Conservation (phyloP, 1,284 basidiomycete genomes). For the Trichosporon asahii region DNA sequence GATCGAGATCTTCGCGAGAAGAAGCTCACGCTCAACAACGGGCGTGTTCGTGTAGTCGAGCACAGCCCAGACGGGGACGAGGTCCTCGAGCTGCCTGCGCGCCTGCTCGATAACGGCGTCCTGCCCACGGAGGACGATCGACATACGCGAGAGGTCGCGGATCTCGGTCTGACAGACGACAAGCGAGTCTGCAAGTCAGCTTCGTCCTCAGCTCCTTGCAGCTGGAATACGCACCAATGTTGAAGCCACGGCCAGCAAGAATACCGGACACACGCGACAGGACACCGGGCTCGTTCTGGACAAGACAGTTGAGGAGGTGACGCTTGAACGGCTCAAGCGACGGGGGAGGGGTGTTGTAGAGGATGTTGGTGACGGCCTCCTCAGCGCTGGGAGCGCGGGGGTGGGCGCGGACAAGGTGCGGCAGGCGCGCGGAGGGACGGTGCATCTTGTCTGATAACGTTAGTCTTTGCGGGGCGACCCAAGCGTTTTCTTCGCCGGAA, state of each 20-base stretch:
- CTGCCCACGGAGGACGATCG: slow-evolving; percentile 92
- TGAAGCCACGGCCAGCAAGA: slow-evolving; percentile 94
- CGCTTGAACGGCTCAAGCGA: slow-evolving; percentile 91
- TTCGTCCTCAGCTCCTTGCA: no score
- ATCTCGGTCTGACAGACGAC: slow-evolving; percentile 99
- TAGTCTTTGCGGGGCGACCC: not conserved
- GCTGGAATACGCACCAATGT: slow-evolving; percentile 70
- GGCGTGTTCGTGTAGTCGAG: slow-evolving; percentile 90
- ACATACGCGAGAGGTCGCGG: slow-evolving; percentile 95
- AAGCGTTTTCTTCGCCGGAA: not conserved
- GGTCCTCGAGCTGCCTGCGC: slow-evolving; percentile 84
- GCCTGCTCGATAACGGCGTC: slow-evolving; percentile 98
- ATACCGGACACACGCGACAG: slow-evolving; percentile 96
- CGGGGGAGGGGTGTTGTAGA: slow-evolving; percentile 93
- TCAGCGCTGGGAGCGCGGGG: slow-evolving; percentile 63
- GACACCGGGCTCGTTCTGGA: slow-evolving; percentile 99
- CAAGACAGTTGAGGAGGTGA: slow-evolving; percentile 97
- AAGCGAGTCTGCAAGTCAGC: slow-evolving; percentile 68
- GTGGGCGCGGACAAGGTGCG: slow-evolving; percentile 38
- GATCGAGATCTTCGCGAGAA: slow-evolving; percentile 89
- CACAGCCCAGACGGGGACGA: slow-evolving; percentile 96
- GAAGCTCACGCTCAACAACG: slow-evolving; percentile 79
- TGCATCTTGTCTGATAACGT: slow-evolving; percentile 48
- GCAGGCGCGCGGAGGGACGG: slow-evolving; percentile 39
- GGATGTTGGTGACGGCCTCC: slow-evolving; percentile 90